These are phyloP conservation scores for Neonectria faginata DNA, from an alignment of 2,329 filamentous ascomycete species.

Conservation along the genomic window DNA sequence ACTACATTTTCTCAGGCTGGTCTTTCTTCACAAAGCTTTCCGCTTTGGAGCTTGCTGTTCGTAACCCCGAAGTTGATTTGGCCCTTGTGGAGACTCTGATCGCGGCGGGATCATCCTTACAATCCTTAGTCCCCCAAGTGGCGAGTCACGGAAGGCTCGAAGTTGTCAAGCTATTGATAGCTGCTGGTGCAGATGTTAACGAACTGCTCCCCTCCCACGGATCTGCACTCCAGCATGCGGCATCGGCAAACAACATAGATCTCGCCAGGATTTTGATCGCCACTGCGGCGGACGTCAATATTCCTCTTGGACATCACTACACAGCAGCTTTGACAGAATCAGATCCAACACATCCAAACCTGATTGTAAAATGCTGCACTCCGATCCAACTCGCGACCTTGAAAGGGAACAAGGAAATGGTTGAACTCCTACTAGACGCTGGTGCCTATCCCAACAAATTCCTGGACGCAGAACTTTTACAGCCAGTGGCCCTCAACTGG, in stretches of 20 bases:
- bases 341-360: too few species aligned
- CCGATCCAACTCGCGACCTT: not conserved
- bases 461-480: too few species aligned
- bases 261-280: not conserved
- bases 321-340: not conserved
- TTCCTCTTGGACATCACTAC: not conserved
- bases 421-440: not conserved
- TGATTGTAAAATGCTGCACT: not conserved
- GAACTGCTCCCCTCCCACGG: accelerated
- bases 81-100: not conserved
- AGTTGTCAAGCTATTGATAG: not conserved
- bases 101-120: too few species aligned
- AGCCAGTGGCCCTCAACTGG: too few species aligned
- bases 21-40: too few species aligned
- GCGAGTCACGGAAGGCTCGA: not conserved
- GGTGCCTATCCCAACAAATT: not conserved
- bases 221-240: too few species aligned
- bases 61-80: not conserved
- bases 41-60: not conserved
- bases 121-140: too few species aligned
- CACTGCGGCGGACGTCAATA: not conserved
- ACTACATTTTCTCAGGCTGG: too few species aligned
- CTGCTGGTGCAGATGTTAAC: too few species aligned
- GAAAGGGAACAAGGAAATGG: not conserved
- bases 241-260: not conserved